A percentile compares a stretch with the other conserved stretches of the same genome.
phyloP scores from a whole-genome alignment of 2,329 filamentous ascomycete genomes.

The Pseudogymnoascus pannorum region DNA sequence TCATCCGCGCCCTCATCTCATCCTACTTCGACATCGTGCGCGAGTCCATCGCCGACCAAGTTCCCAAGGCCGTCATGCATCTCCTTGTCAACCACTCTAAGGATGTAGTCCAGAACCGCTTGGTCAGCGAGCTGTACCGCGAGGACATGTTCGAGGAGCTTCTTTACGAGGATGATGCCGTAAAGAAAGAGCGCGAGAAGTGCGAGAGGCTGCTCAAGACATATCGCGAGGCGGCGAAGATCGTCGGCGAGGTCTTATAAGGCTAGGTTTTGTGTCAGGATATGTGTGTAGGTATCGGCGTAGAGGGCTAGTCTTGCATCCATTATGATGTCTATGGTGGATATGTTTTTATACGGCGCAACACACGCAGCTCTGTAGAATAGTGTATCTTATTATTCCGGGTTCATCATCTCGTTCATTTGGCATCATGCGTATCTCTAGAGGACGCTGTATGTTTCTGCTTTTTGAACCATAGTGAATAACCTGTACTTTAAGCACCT shows the following conservation, averaged over 20 bases:
- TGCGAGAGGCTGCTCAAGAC: slow-evolving; percentile 93
- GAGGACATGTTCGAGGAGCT: slow-evolving; percentile 86
- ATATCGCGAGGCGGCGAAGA: slow-evolving; percentile 96
- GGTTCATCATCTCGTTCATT: neutral
- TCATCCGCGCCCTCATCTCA: slow-evolving; percentile 91
- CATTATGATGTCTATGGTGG: slow-evolving; percentile 1
- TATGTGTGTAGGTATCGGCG: slow-evolving; percentile 7
- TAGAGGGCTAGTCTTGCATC: slow-evolving; percentile 2
- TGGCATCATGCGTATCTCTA: neutral
- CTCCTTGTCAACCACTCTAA: slow-evolving; percentile 97
- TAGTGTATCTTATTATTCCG: slow-evolving; percentile 3
- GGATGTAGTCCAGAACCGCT: slow-evolving; percentile 92
- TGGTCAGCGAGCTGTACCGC: slow-evolving; percentile 93
- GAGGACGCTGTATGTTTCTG: slow-evolving; percentile 1
- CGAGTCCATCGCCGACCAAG: slow-evolving; percentile 96
- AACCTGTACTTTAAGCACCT: neutral
- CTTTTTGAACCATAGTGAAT: neutral
- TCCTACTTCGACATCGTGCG: slow-evolving; percentile 99
- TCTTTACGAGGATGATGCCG: slow-evolving; percentile 92
- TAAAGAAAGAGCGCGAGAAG: slow-evolving; percentile 97
- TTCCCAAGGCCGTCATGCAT: slow-evolving; percentile 98
- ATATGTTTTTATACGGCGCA: slow-evolving; percentile 8
- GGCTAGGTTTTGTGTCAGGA: slow-evolving; percentile 9
- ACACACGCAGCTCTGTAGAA: slow-evolving; percentile 7
- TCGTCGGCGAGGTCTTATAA: slow-evolving; percentile 91